Evolutionary conservation across 495 filamentous ascomycete species (phyloP).

Genomic region (Aspergillus affinis): DNA sequence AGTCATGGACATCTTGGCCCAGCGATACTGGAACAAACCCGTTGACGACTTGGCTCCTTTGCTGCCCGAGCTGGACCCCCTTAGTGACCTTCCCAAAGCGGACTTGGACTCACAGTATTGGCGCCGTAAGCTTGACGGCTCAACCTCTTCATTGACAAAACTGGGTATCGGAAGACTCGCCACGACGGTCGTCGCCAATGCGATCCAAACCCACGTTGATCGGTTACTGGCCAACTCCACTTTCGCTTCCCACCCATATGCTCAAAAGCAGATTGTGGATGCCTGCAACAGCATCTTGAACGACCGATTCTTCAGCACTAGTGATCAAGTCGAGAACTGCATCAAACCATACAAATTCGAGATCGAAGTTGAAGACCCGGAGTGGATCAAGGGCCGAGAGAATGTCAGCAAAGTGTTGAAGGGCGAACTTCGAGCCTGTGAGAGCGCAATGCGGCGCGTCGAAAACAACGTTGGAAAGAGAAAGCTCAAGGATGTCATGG

Average conservation of each 20-base stretch:
- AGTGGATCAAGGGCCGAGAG: slow-evolving; percentile 82
- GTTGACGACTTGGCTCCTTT: slow-evolving; percentile 67
- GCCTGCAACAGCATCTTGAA: slow-evolving; percentile 85
- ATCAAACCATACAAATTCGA: slow-evolving; percentile 99
- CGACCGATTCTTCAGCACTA: slow-evolving; percentile 93
- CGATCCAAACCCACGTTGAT: slow-evolving; percentile 84
- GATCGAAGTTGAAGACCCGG: slow-evolving; percentile 85
- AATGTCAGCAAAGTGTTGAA: slow-evolving; percentile 76
- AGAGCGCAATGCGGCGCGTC: slow-evolving; percentile 70
- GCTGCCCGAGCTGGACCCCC: slow-evolving; percentile 64
- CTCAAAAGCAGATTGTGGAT: slow-evolving; percentile 84
- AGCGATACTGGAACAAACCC: slow-evolving; percentile 98
- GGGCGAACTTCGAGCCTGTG: slow-evolving; percentile 78
- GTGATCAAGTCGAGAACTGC: slow-evolving; percentile 98
- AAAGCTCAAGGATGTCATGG: slow-evolving; percentile 85
- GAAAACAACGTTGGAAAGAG: slow-evolving; percentile 73
- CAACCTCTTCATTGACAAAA: slow-evolving; percentile 85
- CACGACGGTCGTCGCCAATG: slow-evolving; percentile 82
- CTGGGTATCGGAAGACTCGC: slow-evolving; percentile 90
- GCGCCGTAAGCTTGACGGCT: slow-evolving; percentile 93
- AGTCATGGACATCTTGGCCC: slow-evolving; percentile 91
- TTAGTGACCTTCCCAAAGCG: slow-evolving; percentile 76
- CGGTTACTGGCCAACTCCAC: slow-evolving; percentile 72
- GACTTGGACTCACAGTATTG: slow-evolving; percentile 83
- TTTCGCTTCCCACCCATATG: slow-evolving; percentile 87